Conservation (phyloP, 495 filamentous ascomycete genomes). For the Lepidopterella palustris region DNA sequence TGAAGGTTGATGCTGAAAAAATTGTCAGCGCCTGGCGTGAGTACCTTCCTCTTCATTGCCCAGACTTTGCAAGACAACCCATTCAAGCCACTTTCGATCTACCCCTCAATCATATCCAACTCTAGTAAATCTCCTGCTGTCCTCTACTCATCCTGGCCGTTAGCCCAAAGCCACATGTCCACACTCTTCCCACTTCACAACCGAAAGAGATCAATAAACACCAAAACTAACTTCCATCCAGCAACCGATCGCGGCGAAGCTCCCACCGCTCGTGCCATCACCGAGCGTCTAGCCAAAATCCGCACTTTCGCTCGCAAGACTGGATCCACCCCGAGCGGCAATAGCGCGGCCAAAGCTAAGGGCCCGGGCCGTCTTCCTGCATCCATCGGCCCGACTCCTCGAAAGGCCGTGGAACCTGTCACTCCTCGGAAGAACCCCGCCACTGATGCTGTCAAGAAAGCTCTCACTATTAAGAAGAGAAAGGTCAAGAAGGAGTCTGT, state of each 20-base stretch:
- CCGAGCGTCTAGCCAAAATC: constrained; percentile 21
- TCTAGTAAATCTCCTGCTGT: too few relatives aligned
- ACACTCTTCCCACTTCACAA: too few relatives aligned
- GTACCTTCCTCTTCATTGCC: constrained; percentile 3
- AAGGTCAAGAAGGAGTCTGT: neutral
- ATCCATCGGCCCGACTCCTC: neutral
- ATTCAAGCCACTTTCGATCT: too few relatives aligned
- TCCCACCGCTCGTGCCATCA: constrained; percentile 20
- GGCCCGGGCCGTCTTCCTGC: neutral
- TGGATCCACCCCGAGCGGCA: neutral
- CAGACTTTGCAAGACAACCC: too few relatives aligned
- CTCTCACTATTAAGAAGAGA: neutral
- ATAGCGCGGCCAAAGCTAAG: neutral
- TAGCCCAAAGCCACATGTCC: too few relatives aligned
- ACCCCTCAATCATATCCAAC: too few relatives aligned
- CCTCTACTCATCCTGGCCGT: too few relatives aligned
- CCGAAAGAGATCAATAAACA: too few relatives aligned
- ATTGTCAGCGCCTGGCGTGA: constrained; percentile 24
- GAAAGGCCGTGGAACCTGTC: neutral
- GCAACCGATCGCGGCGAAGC: constrained; percentile 2
- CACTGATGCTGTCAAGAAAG: neutral
- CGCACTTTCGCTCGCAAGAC: neutral
- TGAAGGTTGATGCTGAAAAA: constrained; percentile 9
- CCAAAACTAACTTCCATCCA: neutral
- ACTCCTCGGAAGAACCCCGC: neutral